Conservation (phyloP, 2,329 filamentous ascomycete species). For the Fonsecaea monophora region DNA sequence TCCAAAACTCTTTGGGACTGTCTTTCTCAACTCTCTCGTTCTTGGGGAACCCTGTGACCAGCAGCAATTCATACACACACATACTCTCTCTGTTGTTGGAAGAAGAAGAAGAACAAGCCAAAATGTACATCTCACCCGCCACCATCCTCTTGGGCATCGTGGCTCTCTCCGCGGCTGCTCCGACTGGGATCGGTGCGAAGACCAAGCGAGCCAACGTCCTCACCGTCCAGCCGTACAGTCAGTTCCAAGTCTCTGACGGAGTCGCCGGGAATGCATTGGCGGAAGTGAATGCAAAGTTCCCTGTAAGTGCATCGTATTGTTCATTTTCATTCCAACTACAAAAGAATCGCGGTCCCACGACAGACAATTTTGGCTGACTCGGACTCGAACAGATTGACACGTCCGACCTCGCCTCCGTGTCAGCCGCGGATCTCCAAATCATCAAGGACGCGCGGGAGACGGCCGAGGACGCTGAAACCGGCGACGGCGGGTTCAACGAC, state of each 20-base stretch:
- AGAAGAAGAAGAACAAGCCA: not conserved
- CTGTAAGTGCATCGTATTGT: slow-evolving; percentile 46
- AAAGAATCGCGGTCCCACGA: not conserved
- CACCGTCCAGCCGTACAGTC: slow-evolving; percentile 27
- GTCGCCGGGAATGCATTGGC: slow-evolving; percentile 60
- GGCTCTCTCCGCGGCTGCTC: slow-evolving; percentile 28
- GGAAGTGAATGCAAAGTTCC: slow-evolving; percentile 63
- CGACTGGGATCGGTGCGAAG: not conserved
- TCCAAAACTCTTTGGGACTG: slow-evolving; percentile 14
- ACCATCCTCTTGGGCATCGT: slow-evolving; percentile 27
- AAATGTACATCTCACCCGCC: not conserved
- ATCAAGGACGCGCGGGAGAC: slow-evolving; percentile 58
- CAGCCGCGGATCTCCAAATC: slow-evolving; percentile 58
- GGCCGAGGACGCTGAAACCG: slow-evolving; percentile 62
- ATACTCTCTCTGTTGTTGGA: not conserved
- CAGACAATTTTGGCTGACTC: not conserved
- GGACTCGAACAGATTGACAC: slow-evolving; percentile 22
- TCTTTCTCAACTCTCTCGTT: slow-evolving; percentile 13
- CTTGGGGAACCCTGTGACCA: no score
- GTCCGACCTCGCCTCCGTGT: slow-evolving; percentile 55
- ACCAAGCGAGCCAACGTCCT: slow-evolving; percentile 27
- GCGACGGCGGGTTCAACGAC: slow-evolving; percentile 58
- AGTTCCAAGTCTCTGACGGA: slow-evolving; percentile 47
- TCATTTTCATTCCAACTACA: no score
- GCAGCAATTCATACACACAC: not conserved